Evolutionary conservation across 202 grass and related monocot species (phyloP), one percentile per base, ranked within the genome.

Genomic region (Brachypodium distachyon): DNA sequence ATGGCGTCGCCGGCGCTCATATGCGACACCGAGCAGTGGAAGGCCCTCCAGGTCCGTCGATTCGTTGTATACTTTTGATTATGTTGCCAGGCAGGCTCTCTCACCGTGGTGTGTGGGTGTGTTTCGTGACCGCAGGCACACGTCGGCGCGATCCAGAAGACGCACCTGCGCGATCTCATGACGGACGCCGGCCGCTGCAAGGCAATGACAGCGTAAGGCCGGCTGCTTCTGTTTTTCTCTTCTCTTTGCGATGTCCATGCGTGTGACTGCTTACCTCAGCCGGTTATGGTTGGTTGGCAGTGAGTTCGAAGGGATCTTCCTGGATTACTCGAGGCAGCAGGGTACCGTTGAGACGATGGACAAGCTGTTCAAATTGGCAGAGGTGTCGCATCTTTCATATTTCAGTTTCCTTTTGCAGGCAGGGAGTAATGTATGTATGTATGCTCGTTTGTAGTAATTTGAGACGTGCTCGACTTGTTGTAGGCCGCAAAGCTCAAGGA

Each of bases 81-180:
- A 12, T 67, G 41, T 59, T 63, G 38, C 56, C 42, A 52, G 2
- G 6, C 59, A 37, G 55, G 57, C 57, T 1, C 36, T 13, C 80
- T 84, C 39, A 87, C 50, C 79, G n/a, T 17, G 56, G 13, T n/a
- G n/a, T 79, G 54, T 28, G 19, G 33, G 33, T 36, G 33, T 3
- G 3, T n/a, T 47, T 3, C 64, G 9, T 32, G 40, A 46, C 4
- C 69, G 66, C 87, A 98, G 91, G 79, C 70, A 38, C 96, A 98
- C 60, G 83, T 92, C 37, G 76, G 55, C 23, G 73, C 80, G 52
- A 92, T 98, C 51, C 79, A 98, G 17, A 90, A 76, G 53, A 98
- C 89, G 21, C 96, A 98, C 66, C 87, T 98, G 80, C 76, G 85
- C 32, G 87, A 98, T 72, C 77, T 98, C 52, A 94, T 98, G 96